Base-by-base conservation (phyloP, 768 basidiomycete species). In the Suillus tomentosus region DNA sequence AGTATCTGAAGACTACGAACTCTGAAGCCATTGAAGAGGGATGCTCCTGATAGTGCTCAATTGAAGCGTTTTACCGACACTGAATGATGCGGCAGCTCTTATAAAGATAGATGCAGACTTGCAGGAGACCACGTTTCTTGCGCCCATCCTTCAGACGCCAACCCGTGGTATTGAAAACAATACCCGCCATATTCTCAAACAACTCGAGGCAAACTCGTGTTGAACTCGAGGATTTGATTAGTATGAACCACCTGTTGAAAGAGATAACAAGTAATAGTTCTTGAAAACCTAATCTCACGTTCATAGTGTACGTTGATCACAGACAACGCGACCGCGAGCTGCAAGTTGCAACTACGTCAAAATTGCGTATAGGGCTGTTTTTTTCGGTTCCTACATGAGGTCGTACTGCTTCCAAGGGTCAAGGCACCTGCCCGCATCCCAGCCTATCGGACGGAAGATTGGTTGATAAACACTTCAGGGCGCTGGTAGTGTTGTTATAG, bases 151-250 rank as follows among this genome's bases (percentile, higher is more conserved):
- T 54, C 19, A 19, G 36, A 36, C 2, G 17, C 31, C 31, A 19
- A 5, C 53, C 53, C 17, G 19, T 54, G 31, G 31, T 19, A 54
- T 54, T 54, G 31, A 54, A 51, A 54, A 11, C 19, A 11, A n/a
- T n/a, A n/a, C n/a, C n/a, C n/a, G n/a, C 8, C 50, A 51, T 3
- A 51, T 51, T 51, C 3, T 31, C 9, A 17, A 51, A 51, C 27
- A 31, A 51, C 50, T 8, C 27, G 50, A 51, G 50, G 51, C 51
- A 31, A 53, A 51, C 50, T 31, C 51, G 51, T 53, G 51, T 53
- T 53, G 2, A 4, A 10, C 31, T 10, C 9, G 50, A 51, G 50
- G 50, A 27, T 15, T 27, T 15, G 51, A 53, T 53, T 53, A 19
- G 27, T 53, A 31, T 31, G 31, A 31, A 53, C 27, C 51, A 31